Evolutionary conservation across 176 grass and related monocot species (phyloP).

Genomic region (Puya raimondii): DNA sequence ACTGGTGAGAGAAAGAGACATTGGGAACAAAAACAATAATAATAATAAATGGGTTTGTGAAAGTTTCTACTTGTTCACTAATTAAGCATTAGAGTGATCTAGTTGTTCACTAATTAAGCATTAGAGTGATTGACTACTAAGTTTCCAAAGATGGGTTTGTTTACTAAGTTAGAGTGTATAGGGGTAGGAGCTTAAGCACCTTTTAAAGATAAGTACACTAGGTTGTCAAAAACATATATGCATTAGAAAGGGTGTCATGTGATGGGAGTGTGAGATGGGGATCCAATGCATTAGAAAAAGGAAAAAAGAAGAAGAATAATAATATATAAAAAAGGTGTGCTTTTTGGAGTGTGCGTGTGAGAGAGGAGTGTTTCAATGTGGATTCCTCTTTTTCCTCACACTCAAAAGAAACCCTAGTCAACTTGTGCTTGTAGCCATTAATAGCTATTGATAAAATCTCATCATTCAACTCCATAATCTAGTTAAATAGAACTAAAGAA

Average conservation of each 20-base stretch:
- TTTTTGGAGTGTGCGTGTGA: not conserved
- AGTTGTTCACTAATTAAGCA: not conserved
- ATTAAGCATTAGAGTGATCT: not conserved
- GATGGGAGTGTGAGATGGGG: not conserved
- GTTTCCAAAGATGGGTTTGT: not conserved
- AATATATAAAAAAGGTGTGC: too few relatives aligned
- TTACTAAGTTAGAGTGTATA: too few relatives aligned
- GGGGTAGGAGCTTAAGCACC: too few relatives aligned
- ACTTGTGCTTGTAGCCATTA: not conserved
- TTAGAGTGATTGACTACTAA: not conserved
- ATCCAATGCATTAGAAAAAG: not conserved
- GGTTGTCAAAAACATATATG: not conserved
- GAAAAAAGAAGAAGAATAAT: not conserved
- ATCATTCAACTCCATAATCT: too few relatives aligned
- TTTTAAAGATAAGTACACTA: too few relatives aligned
- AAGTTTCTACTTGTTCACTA: not conserved
- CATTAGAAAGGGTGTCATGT: not conserved
- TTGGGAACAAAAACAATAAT: not conserved
- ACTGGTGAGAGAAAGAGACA: not conserved
- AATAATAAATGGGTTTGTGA: not conserved
- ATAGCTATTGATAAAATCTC: too few relatives aligned
- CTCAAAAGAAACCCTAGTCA: slow-evolving; percentile 2
- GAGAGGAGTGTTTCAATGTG: not conserved
- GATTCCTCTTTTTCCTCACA: slow-evolving; percentile 3
- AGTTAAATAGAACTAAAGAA: too few relatives aligned